Base-by-base conservation (phyloP, 306 rosid genomes). In the Prunus salicina region DNA sequence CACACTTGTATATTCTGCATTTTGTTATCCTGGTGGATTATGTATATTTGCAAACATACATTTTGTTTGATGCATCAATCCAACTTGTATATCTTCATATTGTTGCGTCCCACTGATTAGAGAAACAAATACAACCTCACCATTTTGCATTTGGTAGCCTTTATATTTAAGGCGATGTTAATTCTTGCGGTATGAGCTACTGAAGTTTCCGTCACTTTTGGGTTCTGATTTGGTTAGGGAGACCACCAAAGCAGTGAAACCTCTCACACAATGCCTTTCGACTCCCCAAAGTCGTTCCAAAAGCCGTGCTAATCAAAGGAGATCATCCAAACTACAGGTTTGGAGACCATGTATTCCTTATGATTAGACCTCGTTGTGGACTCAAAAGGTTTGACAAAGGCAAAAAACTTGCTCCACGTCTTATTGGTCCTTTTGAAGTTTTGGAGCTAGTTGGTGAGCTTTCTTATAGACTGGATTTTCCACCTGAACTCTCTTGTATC, bases 321-420 rank as follows among this genome's bases (percentile, higher is more conserved):
- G 19, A 16, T 24, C 53, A 30, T 12, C 38, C 3, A 51, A 62
- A 13, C 22, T 63, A 1, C 12, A 47, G 27, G 28, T 1, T 45
- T 20, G 78, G 71, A 14, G 49, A 74, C 61, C 70, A 12, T 28
- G 71, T 63, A 19, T 74, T 45, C 30, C n/a, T 74, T 6, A 46
- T 12, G 61, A 8, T 63, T 19, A 45, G 2, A n/a, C 53, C 50
- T 7, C 8, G 16, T 25, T 18, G 38, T 14, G 43, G 20, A 45
- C 20, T 47, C 8, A 19, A 62, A 47, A 7, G 2, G 47, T 62
- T 47, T 62, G 18, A 5, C 20, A 1, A 19, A 12, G 20, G 56
- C 18, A 4, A 38, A 0, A 20, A 27, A 27, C 41, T 61, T 7
- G 12, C 70, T 12, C 63, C 74, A 1, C 57, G 25, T 18, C 28